These are phyloP conservation scores for Acacia concinna DNA, from an alignment of 331 rosid genomes.

Conservation along the genomic window DNA sequence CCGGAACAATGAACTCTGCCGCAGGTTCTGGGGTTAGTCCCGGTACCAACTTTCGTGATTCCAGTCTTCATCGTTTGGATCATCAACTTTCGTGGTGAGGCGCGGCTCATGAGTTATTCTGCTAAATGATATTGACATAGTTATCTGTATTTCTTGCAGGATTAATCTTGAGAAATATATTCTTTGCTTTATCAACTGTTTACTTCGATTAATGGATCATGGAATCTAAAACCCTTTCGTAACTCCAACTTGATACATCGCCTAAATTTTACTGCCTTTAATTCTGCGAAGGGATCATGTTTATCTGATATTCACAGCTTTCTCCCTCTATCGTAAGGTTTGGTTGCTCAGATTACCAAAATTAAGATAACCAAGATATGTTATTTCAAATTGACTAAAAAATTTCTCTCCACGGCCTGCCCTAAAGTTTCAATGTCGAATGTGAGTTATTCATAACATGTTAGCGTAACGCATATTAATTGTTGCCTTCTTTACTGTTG, in stretches of 20 bases:
- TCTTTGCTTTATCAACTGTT: not conserved
- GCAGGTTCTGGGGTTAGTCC: constrained; percentile 45
- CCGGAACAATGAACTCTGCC: constrained; percentile 46
- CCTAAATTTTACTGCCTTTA: not conserved
- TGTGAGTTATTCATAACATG: not conserved
- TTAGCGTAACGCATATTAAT: not conserved
- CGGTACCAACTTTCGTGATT: constrained; percentile 24
- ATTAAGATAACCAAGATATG: not conserved
- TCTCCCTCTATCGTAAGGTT: not conserved
- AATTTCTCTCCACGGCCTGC: not conserved
- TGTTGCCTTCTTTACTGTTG: not conserved
- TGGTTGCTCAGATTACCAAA: not conserved
- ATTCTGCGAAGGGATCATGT: not conserved
- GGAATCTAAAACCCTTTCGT: not conserved
- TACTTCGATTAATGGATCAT: not conserved
- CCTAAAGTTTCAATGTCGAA: not conserved
- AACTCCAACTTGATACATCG: not conserved
- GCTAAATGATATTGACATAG: not conserved
- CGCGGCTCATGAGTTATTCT: not conserved
- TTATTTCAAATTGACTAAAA: not conserved
- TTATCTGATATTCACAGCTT: not conserved
- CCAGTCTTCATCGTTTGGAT: constrained; percentile 35
- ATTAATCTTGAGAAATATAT: not conserved
- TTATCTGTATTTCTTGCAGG: not conserved
- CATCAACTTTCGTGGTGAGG: constrained; percentile 49